Percentiles rank a stretch among this genome's conserved stretches.
Conservation (phyloP, 805 yeast genomes). For the Metschnikowia lachancei region DNA sequence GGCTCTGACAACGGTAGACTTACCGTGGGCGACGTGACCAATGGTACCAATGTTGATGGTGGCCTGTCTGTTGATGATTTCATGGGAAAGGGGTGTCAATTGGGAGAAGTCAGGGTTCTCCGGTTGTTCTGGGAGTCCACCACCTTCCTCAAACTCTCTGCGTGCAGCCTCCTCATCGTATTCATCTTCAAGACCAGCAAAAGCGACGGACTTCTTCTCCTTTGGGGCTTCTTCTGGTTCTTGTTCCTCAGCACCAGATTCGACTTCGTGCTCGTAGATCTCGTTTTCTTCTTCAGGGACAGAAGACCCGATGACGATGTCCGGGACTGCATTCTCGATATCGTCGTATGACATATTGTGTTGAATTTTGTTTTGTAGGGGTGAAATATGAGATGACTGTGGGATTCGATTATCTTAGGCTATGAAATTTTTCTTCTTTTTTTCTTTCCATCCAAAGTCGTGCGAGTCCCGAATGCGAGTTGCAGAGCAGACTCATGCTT, state of each 20-base stretch:
- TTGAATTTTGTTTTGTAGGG: constrained; percentile 11
- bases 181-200: constrained; percentile 69
- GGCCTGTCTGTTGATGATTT: constrained; percentile 97
- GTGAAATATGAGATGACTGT: constrained; percentile 1
- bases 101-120: constrained; percentile 76
- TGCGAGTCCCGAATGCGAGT: constrained; percentile 7
- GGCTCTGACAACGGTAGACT: constrained; percentile 89
- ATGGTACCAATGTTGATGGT: constrained; percentile 97
- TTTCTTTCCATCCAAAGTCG: constrained; percentile 9
- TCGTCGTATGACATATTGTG: constrained; percentile 64
- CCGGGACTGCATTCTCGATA: constrained; percentile 81
- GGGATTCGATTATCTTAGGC: background rate
- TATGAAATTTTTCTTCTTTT: constrained; percentile 11
- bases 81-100: constrained; percentile 88
- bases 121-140: constrained; percentile 97
- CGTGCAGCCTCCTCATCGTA: constrained; percentile 72
- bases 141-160: constrained; percentile 94
- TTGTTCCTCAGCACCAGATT: constrained; percentile 45
- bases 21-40: constrained; percentile 96
- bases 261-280: constrained; percentile 53
- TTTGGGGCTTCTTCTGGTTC: constrained; percentile 38
- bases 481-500: background rate
- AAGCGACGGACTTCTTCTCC: constrained; percentile 74
- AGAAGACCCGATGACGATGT: constrained; percentile 68
- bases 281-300: constrained; percentile 37